These are phyloP conservation scores for Penicillium sp. DNA, from an alignment of 2,329 filamentous ascomycete genomes.

Conservation along the genomic window DNA sequence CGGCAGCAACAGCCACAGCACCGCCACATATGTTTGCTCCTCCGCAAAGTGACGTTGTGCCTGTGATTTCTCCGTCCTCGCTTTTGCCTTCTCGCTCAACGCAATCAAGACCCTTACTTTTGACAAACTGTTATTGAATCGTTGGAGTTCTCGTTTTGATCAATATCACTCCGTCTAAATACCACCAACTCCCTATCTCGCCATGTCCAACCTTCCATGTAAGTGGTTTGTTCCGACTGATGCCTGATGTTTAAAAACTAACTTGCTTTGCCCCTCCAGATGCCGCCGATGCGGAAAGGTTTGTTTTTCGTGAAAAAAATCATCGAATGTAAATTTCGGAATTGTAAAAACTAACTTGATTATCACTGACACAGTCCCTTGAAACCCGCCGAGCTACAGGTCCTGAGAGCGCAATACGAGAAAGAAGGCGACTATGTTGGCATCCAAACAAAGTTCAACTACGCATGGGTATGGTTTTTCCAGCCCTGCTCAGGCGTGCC, in stretches of 20 bases:
- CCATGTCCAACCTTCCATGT: constrained; percentile 53
- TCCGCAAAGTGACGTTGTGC: constrained; percentile 30
- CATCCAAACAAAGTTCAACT: constrained; percentile 99
- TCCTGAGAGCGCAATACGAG: constrained; percentile 90
- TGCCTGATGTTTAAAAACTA: neutral
- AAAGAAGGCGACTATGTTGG: constrained; percentile 97
- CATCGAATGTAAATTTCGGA: neutral
- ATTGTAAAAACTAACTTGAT: constrained; percentile 8
- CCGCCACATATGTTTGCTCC: constrained; percentile 34
- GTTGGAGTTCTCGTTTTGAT: constrained; percentile 1
- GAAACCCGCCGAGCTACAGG: constrained; percentile 86
- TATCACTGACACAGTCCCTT: constrained; percentile 66
- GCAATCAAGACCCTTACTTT: neutral
- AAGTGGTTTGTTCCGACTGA: constrained; percentile 22
- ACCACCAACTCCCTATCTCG: neutral
- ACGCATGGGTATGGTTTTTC: constrained; percentile 74
- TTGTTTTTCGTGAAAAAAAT: constrained; percentile 25
- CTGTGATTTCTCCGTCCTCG: constrained; percentile 16
- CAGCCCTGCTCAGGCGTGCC: neutral
- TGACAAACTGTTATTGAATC: neutral
- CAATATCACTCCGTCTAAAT: neutral
- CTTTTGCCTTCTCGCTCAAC: neutral
- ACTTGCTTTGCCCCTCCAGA: constrained; percentile 55
- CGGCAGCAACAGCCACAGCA: constrained; percentile 43
- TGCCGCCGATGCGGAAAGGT: constrained; percentile 97